Evolutionary conservation across 305 asterid species (phyloP).

Genomic region (Striga hermonthica): DNA sequence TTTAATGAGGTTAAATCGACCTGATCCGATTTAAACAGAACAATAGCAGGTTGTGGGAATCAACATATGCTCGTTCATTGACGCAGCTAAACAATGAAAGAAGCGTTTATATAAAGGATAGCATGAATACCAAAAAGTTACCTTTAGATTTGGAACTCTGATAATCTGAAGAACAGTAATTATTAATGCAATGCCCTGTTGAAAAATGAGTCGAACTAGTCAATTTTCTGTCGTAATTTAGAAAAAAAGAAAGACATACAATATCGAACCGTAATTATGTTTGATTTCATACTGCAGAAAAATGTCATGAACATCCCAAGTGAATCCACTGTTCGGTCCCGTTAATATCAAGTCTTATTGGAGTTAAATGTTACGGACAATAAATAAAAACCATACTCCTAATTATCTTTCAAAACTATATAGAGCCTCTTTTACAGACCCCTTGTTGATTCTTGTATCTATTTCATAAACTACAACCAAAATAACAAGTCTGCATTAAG

Average conservation of each 20-base stretch:
- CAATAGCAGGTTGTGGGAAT: background rate
- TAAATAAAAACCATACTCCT: no score
- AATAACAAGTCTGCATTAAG: no score
- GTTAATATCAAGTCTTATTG: background rate
- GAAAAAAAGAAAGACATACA: background rate
- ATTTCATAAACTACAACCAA: no score
- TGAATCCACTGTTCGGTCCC: background rate
- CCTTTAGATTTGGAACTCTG: constrained; percentile 95
- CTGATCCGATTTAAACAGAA: background rate
- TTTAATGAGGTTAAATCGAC: background rate
- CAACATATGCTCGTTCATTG: background rate
- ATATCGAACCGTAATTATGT: no score
- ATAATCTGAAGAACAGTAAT: constrained; percentile 88
- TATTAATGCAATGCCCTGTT: constrained; percentile 91
- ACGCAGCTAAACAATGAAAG: background rate
- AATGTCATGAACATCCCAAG: background rate
- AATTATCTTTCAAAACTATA: no score
- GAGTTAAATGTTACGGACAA: no score
- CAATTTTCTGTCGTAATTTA: constrained; percentile 13
- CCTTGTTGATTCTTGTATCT: no score
- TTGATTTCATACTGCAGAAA: background rate
- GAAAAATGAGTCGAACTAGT: constrained; percentile 22
- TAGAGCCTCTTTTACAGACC: no score
- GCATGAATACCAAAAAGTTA: constrained; percentile 28
- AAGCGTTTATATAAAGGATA: background rate